These are phyloP conservation scores for Coprinopsis strossmayeri DNA, from an alignment of 768 basidiomycete genomes.

Conservation along the genomic window DNA sequence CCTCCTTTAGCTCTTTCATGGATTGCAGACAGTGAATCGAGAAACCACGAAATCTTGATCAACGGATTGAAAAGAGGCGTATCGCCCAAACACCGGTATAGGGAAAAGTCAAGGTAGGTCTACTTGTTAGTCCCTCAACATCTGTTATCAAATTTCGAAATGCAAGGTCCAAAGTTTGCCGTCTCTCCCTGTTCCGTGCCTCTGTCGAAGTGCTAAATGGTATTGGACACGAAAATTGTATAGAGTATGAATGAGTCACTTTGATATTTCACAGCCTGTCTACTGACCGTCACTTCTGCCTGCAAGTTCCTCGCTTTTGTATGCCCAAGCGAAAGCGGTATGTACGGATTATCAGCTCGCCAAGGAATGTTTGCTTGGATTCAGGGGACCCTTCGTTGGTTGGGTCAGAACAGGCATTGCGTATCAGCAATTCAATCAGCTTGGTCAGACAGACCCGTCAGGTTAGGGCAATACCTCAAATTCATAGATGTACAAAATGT, in stretches of 20 bases:
- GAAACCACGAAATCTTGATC: slow-evolving; percentile 54
- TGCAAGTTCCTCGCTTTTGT: background rate
- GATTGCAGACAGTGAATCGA: slow-evolving; percentile 43
- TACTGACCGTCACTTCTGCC: too few species aligned
- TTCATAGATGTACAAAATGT: too few species aligned
- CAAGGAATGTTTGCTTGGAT: slow-evolving; percentile 40
- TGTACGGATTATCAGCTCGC: slow-evolving; percentile 35
- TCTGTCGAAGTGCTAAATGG: too few species aligned
- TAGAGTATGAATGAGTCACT: too few species aligned
- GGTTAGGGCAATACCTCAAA: too few species aligned
- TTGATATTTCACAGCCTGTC: too few species aligned
- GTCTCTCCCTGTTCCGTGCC: too few species aligned
- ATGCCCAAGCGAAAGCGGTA: slow-evolving; percentile 9
- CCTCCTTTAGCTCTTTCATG: slow-evolving; percentile 62
- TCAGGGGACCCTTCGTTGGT: slow-evolving; percentile 45
- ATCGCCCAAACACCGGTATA: slow-evolving; percentile 60
- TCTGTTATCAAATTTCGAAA: too few species aligned
- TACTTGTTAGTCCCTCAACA: too few species aligned
- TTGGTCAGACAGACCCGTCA: background rate
- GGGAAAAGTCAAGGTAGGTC: slow-evolving; percentile 56
- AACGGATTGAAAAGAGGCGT: slow-evolving; percentile 79
- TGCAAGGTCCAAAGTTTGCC: too few species aligned
- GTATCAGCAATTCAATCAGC: slow-evolving; percentile 44
- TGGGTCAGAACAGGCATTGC: slow-evolving; percentile 52
- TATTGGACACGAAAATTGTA: too few species aligned